Conservation (phyloP, 2,329 filamentous ascomycete species). For the Peltaster fructicola region DNA sequence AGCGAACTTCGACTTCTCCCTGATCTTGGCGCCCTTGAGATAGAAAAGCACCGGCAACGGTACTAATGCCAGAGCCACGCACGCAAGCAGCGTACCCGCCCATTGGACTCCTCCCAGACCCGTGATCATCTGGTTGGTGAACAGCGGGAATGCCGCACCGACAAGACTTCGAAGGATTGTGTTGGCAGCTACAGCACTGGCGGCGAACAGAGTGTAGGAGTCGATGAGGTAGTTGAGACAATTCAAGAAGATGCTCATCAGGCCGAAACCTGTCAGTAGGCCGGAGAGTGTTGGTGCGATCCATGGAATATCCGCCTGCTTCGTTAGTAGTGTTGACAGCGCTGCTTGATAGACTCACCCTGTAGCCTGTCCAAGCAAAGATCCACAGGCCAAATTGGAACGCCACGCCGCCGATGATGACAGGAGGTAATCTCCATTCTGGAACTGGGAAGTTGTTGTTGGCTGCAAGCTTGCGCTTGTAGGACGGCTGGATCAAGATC, state of each 20-base stretch:
- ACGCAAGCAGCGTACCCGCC: constrained; percentile 28
- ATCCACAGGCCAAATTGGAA: constrained; percentile 18
- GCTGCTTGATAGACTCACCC: no score
- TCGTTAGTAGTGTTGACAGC: no score
- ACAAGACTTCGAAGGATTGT: constrained; percentile 35
- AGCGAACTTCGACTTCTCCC: constrained; percentile 25
- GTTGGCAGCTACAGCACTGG: constrained; percentile 37
- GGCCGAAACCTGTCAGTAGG: constrained; percentile 38
- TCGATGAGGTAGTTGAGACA: constrained; percentile 43
- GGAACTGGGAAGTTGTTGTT: constrained; percentile 36
- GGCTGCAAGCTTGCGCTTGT: constrained; percentile 20
- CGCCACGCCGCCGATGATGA: constrained; percentile 32
- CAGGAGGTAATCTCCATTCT: constrained; percentile 39
- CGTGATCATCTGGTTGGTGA: constrained; percentile 23
- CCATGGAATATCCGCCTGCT: constrained; percentile 23
- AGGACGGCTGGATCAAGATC: constrained; percentile 12
- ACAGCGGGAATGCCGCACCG: constrained; percentile 35
- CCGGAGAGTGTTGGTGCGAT: constrained; percentile 25
- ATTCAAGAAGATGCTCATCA: constrained; percentile 40
- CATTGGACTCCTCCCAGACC: constrained; percentile 32
- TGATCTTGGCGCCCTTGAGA: constrained; percentile 25
- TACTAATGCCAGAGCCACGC: constrained; percentile 23
- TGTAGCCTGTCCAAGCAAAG: constrained; percentile 20
- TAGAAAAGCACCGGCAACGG: constrained; percentile 30
- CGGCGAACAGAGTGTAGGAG: constrained; percentile 38